phyloP scores from a whole-genome alignment of 192 early-diverging fungal genomes.

The Phlyctochytrium bullatum region DNA sequence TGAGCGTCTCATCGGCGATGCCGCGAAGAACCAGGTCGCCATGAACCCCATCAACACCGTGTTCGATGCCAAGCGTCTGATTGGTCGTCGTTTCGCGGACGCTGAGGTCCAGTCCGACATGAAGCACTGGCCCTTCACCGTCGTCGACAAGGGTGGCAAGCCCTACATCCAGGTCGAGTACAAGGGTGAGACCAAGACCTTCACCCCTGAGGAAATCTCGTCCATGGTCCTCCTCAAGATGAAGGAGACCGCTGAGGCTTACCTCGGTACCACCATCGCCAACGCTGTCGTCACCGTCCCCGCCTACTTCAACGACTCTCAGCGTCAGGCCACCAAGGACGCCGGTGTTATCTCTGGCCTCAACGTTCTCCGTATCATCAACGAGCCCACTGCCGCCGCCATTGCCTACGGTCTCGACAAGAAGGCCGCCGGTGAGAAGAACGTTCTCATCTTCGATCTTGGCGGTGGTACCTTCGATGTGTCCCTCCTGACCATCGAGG shows the following conservation, averaged over 20 bases:
- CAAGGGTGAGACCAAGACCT: conserved; percentile 96
- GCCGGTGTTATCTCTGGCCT: conserved; percentile 94
- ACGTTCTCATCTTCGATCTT: conserved; percentile 97
- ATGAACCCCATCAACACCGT: conserved; percentile 95
- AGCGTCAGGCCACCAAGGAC: conserved; percentile 99
- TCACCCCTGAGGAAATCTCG: conserved; percentile 96
- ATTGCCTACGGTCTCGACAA: conserved; percentile 99
- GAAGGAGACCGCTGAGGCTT: conserved; percentile 90
- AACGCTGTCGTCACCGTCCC: conserved; percentile 98
- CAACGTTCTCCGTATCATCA: conserved; percentile 99
- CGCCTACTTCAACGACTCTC: conserved; percentile 98
- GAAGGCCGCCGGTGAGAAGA: conserved; percentile 84
- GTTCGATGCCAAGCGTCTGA: conserved; percentile 98
- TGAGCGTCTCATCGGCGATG: conserved; percentile 98
- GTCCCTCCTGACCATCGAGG: conserved; percentile 94
- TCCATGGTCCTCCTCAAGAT: conserved; percentile 98
- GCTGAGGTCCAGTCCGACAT: conserved; percentile 96
- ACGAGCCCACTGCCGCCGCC: conserved; percentile 99
- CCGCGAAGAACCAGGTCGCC: conserved; percentile 98
- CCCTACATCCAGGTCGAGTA: conserved; percentile 86
- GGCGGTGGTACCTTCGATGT: conserved; percentile 99
- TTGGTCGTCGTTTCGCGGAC: conserved; percentile 91
- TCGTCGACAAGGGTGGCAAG: conserved; percentile 84
- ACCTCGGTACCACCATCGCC: conserved; percentile 80
- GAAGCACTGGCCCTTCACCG: conserved; percentile 99